Evolutionary conservation across 2,329 filamentous ascomycete genomes (phyloP).

Genomic region (Myriosclerotinia duriaeana): DNA sequence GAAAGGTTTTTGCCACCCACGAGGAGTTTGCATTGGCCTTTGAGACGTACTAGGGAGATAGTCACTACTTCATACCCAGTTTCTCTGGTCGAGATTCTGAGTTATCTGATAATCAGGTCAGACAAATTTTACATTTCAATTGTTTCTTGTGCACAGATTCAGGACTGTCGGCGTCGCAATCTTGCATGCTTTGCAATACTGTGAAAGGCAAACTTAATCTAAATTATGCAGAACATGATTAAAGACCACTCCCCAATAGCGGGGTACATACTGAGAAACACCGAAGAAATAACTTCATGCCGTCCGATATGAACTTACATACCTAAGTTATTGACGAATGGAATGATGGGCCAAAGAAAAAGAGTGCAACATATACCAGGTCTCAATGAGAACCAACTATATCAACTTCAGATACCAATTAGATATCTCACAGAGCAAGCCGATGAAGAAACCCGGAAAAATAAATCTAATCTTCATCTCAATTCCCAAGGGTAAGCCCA

Average conservation of each 20-base stretch:
- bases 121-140: no score
- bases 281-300: not conserved
- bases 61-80: no score
- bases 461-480: not conserved
- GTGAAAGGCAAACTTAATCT: not conserved
- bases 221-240: not conserved
- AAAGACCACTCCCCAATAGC: not conserved
- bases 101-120: no score
- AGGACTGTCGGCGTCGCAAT: no score
- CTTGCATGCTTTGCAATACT: no score
- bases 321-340: not conserved
- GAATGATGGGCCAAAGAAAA: no score
- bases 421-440: not conserved
- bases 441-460: not conserved
- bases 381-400: not conserved
- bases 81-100: no score
- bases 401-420: not conserved
- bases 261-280: not conserved
- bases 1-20: no score
- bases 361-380: not conserved
- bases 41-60: no score
- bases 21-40: no score
- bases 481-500: not conserved
- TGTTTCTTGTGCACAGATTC: no score
- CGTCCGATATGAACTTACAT: not conserved